Evolutionary conservation across 2,329 filamentous ascomycete genomes (phyloP), one percentile per base, ranked within the genome.

Genomic region (Alternaria sp.): DNA sequence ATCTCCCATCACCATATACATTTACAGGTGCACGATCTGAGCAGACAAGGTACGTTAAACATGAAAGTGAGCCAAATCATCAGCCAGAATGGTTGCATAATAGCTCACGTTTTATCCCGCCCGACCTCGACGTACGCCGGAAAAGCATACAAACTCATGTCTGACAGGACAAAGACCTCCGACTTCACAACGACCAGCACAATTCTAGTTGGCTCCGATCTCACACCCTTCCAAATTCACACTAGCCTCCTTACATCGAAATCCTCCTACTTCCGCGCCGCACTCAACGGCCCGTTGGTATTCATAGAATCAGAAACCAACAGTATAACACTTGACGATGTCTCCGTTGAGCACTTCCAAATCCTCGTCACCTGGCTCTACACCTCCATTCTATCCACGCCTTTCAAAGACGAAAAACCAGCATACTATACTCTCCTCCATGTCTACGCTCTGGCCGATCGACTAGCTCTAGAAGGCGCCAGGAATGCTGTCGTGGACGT

Each of bases 331-430:
- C 77, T 85, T 14, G 79, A 81, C 34, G 81, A 83, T 58, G 76
- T 84, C 52, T 74, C 75, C 60, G 76, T 81, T 20, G 77, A 81
- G 30, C 78, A 78, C 58, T 85, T 85, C 70, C 81, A 83, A 59
- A 82, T 83, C 75, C 82, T 84, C 67, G 74, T 83, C n/a, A 75
- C 80, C 60, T 85, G 83, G 83, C 77, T 85, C 6, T 85, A 85
- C 75, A 82, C 81, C 7, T 78, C 78, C 32, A 66, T 69, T 28
- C 78, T 80, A 63, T 73, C 60, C 1, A 60, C 79, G 28, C 79
- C 81, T 57, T 83, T 82, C 72, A 78, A 81, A 62, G 77, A 80
- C 30, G 81, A 80, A 20, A 80, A 79, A 60, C 82, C 83, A 5
- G 83, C 83, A 28, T 85, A 84, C 74, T 85, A 84, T 74, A 77